Base-by-base conservation (phyloP, 2,329 filamentous ascomycete genomes). In the Gnomoniopsis sp. region DNA sequence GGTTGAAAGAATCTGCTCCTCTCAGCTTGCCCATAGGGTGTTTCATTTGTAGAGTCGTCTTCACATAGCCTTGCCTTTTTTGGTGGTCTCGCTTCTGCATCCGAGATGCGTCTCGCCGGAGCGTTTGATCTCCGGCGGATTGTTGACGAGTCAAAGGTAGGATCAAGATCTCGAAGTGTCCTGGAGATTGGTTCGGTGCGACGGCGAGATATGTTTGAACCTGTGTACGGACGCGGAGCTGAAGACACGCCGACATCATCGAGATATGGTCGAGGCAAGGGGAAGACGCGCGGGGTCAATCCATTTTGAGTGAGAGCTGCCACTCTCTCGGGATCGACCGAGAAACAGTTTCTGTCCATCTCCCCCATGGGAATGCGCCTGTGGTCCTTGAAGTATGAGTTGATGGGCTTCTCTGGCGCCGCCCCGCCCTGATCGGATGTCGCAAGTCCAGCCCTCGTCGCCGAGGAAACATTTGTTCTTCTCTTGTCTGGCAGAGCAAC, bases 291-390 rank as follows among this genome's bases (percentile, higher is more conserved):
- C 2, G 83, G 80, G 6, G 78, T 77, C 36, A 79, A 68, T 3
- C 77, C 81, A 57, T 78, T 77, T 23, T 77, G 72, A 0, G 80
- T 82, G 57, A 82, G 70, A 55, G 72, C 73, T n/a, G 77, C 73
- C 60, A 81, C 71, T 61, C 76, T 73, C 30, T 78, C 69, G 15
- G 77, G 72, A 59, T 86, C 79, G 14, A 84, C 74, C 15, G 77
- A 72, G 65, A 86, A 86, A 67, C 81, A 85, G 62, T 86, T 86
- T 43, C 80, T 74, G 53, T 86, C 82, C 83, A 86, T 86, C 65
- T 84, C 81, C n/a, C 79, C 83, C 66, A 86, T 78, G 0, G 83
- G 80, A 58, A 85, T 79, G 2, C 83, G 79, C 36, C 71, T 70
- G 55, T 75, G 70, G 22, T 74, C 73, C 58, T 78, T 79, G 70